These are phyloP conservation scores for Abrus pulchellus DNA, from an alignment of 306 rosid genomes.

Conservation along the genomic window DNA sequence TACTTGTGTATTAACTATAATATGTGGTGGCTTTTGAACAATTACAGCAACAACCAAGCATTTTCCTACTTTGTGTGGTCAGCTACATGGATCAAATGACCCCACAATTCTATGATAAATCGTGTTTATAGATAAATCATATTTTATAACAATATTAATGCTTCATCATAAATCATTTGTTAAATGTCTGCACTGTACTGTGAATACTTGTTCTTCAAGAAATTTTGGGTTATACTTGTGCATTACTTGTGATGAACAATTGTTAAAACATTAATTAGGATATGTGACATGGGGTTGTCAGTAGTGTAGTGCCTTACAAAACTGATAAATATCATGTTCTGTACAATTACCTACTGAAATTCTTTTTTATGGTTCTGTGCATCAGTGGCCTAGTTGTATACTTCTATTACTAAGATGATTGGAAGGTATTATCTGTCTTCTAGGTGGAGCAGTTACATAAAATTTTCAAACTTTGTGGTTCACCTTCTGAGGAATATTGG, in stretches of 20 bases:
- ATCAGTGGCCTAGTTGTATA: constrained; percentile 33
- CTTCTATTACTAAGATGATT: constrained; percentile 1
- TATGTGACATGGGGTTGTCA: neutral
- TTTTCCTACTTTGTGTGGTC: neutral
- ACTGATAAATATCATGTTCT: neutral
- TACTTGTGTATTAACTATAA: neutral
- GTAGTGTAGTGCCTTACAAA: neutral
- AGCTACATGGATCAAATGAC: neutral
- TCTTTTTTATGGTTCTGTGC: constrained; percentile 18
- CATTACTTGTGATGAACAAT: neutral
- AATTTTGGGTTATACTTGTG: neutral
- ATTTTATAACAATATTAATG: neutral
- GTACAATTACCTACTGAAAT: neutral
- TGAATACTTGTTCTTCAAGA: constrained; percentile 6
- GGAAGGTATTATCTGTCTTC: constrained; percentile 36
- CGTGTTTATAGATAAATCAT: neutral
- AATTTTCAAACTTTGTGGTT: constrained; percentile 93
- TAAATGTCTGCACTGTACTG: neutral
- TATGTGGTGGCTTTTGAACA: constrained; percentile 23
- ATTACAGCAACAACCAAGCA: neutral
- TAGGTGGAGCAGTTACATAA: constrained; percentile 95
- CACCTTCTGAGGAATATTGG: constrained; percentile 94
- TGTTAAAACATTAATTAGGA: neutral
- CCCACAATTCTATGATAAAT: neutral
- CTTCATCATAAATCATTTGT: neutral